Base-by-base conservation (phyloP, 805 yeast species). In the Cyberlindnera euphorbiiphila region DNA sequence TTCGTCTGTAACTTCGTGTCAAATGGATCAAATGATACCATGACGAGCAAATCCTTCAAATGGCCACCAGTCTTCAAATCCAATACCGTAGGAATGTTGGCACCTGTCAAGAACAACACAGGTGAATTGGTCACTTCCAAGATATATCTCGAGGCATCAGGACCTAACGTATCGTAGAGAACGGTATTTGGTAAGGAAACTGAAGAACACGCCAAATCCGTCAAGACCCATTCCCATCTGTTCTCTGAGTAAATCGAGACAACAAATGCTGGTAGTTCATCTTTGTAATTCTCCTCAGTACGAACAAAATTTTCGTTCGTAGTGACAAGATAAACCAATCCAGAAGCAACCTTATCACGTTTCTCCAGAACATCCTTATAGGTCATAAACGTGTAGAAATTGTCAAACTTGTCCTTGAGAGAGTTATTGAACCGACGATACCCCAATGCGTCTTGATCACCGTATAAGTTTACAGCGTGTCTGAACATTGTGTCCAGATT, bases 201-300 rank as follows among this genome's bases (percentile, higher is more conserved):
- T 2, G 39, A 37, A 64, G 45, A 43, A 61, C 72, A 76, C 14
- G 75, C 68, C 25, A 66, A 67, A 50, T 83, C 76, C 1, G 87
- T 85, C 49, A 81, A 55, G 52, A 81, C 62, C 93, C 93, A 83
- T 59, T 82, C 85, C 10, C 69, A 62, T 34, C 79, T 62, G 53
- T 81, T 81, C 27, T 67, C 62, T 14, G 82, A 68, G 51, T 74
- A 72, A 6, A 81, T 49, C 3, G 81, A 62, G 21, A 79, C 71
- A 17, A 37, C 36, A 25, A 36, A 36, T 3, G 35, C 14, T 9
- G 40, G 40, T 2, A 14, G 9, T 11, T 15, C 39, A 17, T 39
- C 17, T 27, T 31, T 39, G 25, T 31, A 39, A 31, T 39, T 35
- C 19, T 39, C 43, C 13, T 26, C 34, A 3, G 39, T 39, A 11